Base-by-base conservation (phyloP, 495 filamentous ascomycete species). In the Lasiosphaeriaceae sp. region DNA sequence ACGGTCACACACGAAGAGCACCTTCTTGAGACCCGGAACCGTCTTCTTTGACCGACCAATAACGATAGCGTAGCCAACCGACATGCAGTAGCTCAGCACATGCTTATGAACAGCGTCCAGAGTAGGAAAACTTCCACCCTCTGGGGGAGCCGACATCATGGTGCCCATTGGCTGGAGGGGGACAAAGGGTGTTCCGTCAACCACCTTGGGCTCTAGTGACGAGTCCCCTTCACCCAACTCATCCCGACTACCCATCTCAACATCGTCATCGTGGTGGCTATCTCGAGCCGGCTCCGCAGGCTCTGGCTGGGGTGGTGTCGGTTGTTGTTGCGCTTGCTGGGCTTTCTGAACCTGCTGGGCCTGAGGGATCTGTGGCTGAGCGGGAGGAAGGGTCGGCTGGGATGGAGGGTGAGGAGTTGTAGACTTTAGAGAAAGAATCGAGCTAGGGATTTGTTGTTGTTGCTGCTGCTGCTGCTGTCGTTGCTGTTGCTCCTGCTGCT, bases 1-100 rank as follows among this genome's bases (percentile, higher is more conserved):
- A 39, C 79, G 74, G 61, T 83, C 80, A 61, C 80, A 83, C 17
- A 81, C 79, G 52, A 83, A 77, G 16, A 83, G 74, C 11, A 83
- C 80, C 65, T 83, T 83, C 56, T 83, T 83, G 19, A 83, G 63
- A 6, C 80, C 80, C 3, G 76, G 76, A 4, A 80, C 74, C 23
- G 80, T 83, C 65, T 81, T 81, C 61, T 83, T 83, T 3, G 79
- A 82, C 24, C 80, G 69, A 2, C 80, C 80, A 50, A 83, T 83
- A 53, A 83, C 80, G 22, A 82, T 76, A 23, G 80, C 80, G 58
- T 83, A 83, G 41, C 80, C 80, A 31, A 81, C 78, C 5, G 79
- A 80, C 2, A 79, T 80, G 60, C 78, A 80, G 60, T 82, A 81
- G 6, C 65, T 60, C 49, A 82, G 66, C 17, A 80, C 80, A 31